Evolutionary conservation across 2,329 filamentous ascomycete species (phyloP).

Genomic region (Talaromyces sp.): DNA sequence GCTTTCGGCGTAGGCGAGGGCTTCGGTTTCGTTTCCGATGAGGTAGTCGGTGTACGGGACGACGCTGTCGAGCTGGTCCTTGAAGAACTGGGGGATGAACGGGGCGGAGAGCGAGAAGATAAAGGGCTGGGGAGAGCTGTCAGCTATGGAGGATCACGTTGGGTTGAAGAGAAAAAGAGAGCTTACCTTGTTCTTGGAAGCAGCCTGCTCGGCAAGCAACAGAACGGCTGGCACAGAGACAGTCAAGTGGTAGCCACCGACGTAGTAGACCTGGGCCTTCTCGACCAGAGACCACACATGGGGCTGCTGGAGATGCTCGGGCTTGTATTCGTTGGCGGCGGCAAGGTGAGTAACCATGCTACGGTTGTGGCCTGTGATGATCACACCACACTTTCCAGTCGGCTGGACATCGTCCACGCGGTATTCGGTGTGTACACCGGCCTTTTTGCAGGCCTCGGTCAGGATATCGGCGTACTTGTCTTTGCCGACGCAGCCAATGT

Average conservation of each 20-base stretch:
- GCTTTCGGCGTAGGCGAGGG: constrained; percentile 76
- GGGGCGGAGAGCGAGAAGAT: constrained; percentile 89
- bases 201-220: constrained; percentile 85
- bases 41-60: constrained; percentile 93
- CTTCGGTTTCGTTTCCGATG: constrained; percentile 96
- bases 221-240: constrained; percentile 88
- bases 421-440: constrained; percentile 91
- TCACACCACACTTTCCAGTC: constrained; percentile 89
- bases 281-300: constrained; percentile 90
- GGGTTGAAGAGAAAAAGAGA: not conserved
- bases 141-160: not conserved
- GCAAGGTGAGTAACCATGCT: constrained; percentile 92
- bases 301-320: constrained; percentile 85
- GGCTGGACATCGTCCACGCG: constrained; percentile 77
- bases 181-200: constrained; percentile 73
- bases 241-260: constrained; percentile 96
- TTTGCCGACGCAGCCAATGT: constrained; percentile 87
- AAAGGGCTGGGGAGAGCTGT: constrained; percentile 51
- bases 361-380: constrained; percentile 95
- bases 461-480: constrained; percentile 94
- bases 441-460: constrained; percentile 76
- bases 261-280: constrained; percentile 82
- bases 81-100: constrained; percentile 97
- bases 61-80: constrained; percentile 82
- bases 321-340: constrained; percentile 93